Evolutionary conservation across 192 early-diverging fungal genomes (phyloP).

Genomic region (Endogone sp.): DNA sequence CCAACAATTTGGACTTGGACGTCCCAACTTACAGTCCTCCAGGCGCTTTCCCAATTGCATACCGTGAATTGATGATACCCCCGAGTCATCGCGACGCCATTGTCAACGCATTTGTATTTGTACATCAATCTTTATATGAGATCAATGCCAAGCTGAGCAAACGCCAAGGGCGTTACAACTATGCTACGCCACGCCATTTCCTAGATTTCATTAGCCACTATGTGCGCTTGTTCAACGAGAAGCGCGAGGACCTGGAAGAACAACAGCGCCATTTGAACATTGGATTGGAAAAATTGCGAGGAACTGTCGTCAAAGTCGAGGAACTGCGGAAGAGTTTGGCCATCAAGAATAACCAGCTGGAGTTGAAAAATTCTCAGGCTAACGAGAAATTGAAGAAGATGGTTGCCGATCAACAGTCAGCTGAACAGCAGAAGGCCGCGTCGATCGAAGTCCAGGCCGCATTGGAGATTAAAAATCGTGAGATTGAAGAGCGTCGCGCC

Average conservation of each 20-base stretch:
- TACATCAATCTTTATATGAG: constrained; percentile 86
- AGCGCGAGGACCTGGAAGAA: constrained; percentile 94
- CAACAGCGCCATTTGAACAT: constrained; percentile 98
- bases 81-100: constrained; percentile 81
- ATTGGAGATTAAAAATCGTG: constrained; percentile 66
- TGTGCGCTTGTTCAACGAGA: constrained; percentile 83
- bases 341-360: constrained; percentile 80
- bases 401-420: constrained; percentile 91
- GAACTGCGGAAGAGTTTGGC: constrained; percentile 85
- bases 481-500: constrained; percentile 70
- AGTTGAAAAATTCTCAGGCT: constrained; percentile 83
- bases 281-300: constrained; percentile 93
- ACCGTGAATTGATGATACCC: constrained; percentile 64
- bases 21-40: constrained; percentile 63
- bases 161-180: constrained; percentile 76
- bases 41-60: constrained; percentile 68
- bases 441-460: constrained; percentile 76
- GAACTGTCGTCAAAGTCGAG: constrained; percentile 94
- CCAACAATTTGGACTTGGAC: constrained; percentile 85
- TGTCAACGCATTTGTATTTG: constrained; percentile 87
- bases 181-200: constrained; percentile 97
- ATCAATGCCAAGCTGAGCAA: constrained; percentile 81
- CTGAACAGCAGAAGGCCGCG: constrained; percentile 81
- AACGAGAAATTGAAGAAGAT: constrained; percentile 96
- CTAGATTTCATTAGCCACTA: constrained; percentile 97